These are phyloP conservation scores for Bothriochloa decipiens DNA, from an alignment of 176 grass and related monocot genomes.

Conservation along the genomic window DNA sequence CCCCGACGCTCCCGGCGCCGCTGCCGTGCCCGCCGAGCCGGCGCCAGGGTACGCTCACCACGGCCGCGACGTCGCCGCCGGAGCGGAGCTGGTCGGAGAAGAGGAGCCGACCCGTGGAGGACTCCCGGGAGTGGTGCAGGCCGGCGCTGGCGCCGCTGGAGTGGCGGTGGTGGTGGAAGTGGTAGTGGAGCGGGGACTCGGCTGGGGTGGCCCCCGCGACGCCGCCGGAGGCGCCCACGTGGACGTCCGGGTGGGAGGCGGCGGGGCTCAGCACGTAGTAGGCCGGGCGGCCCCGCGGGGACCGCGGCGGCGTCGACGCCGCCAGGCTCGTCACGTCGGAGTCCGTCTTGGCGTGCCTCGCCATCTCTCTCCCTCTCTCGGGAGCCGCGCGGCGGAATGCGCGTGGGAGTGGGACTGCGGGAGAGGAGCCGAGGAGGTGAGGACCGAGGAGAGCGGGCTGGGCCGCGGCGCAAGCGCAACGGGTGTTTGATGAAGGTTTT, in stretches of 20 bases:
- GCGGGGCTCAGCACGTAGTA: slow-evolving; percentile 96
- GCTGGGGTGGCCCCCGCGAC: slow-evolving; percentile 71
- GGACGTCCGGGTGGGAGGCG: slow-evolving; percentile 56
- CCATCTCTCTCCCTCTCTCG: slow-evolving; percentile 40
- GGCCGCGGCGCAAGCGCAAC: background rate
- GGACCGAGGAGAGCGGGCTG: background rate
- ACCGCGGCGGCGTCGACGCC: slow-evolving; percentile 82
- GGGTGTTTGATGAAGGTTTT: slow-evolving; percentile 42
- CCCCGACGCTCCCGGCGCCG: slow-evolving; percentile 39
- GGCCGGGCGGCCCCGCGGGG: slow-evolving; percentile 66
- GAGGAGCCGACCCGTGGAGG: slow-evolving; percentile 75
- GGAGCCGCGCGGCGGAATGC: slow-evolving; percentile 32
- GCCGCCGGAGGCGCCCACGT: slow-evolving; percentile 43
- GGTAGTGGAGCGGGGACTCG: slow-evolving; percentile 78
- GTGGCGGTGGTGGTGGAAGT: slow-evolving; percentile 43
- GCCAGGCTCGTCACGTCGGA: slow-evolving; percentile 93
- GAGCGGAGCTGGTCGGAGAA: slow-evolving; percentile 65
- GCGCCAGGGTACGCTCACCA: slow-evolving; percentile 50
- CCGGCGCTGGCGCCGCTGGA: slow-evolving; percentile 41
- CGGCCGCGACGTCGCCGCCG: slow-evolving; percentile 25
- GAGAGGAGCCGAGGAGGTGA: background rate
- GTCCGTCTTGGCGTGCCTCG: slow-evolving; percentile 87
- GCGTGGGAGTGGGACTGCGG: slow-evolving; percentile 27
- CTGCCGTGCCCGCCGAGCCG: slow-evolving; percentile 47
- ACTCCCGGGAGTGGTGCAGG: slow-evolving; percentile 91